Evolutionary conservation across 2,329 filamentous ascomycete species (phyloP).

Genomic region (Tolypocladium nubicola): DNA sequence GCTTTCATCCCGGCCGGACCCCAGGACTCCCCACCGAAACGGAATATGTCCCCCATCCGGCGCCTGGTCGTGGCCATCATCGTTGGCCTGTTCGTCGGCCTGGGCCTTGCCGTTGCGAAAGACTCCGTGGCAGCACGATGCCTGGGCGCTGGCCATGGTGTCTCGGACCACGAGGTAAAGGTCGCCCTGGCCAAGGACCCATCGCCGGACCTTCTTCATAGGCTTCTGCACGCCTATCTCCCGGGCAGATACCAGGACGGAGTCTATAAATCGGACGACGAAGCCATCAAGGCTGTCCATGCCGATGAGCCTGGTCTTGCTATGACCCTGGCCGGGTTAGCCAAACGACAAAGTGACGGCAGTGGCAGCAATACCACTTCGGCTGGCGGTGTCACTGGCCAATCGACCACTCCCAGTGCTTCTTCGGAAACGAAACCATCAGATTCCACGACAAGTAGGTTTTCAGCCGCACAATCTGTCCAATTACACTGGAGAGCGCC

Average conservation of each 20-base stretch:
- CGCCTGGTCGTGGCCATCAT: constrained; percentile 8
- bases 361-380: constrained; percentile 17
- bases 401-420: neutral
- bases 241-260: constrained; percentile 57
- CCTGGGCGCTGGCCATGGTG: neutral
- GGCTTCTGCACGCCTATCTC: constrained; percentile 53
- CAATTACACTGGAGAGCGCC: neutral
- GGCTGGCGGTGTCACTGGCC: neutral
- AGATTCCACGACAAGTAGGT: neutral
- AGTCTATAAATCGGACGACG: constrained; percentile 53
- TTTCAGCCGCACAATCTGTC: neutral
- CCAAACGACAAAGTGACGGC: constrained; percentile 43
- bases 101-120: constrained; percentile 10
- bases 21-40: neutral
- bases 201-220: constrained; percentile 51
- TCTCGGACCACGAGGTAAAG: constrained; percentile 1
- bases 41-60: constrained; percentile 9
- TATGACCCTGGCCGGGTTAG: constrained; percentile 52
- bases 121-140: neutral
- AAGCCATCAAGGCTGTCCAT: constrained; percentile 53
- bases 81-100: constrained; percentile 15
- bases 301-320: constrained; percentile 50
- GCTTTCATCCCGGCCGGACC: constrained; percentile 2
- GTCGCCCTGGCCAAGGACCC: constrained; percentile 15
- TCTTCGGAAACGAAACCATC: neutral